phyloP scores from a whole-genome alignment of 345 rosid species.

The Mallotus nudiflorus region DNA sequence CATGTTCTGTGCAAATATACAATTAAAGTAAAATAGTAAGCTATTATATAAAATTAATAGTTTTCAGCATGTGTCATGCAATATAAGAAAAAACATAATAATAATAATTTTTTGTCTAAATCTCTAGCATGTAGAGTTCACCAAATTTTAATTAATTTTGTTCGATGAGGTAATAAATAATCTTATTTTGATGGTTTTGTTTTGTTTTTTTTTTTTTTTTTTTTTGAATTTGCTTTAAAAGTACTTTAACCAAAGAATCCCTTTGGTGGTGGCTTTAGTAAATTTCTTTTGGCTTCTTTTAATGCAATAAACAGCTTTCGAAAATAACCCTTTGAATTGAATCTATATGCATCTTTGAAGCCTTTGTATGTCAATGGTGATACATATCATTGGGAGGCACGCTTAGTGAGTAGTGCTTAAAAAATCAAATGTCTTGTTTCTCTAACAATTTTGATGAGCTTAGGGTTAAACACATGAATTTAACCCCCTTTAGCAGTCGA shows the following conservation, averaged over 20 bases:
- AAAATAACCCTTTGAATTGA: conserved; percentile 17
- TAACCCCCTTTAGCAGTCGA: too few species aligned
- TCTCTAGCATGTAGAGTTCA: too few species aligned
- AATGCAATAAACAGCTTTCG: conserved; percentile 26
- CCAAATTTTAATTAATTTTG: too few species aligned
- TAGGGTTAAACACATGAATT: too few species aligned
- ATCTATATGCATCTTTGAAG: conserved; percentile 9
- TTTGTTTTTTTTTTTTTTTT: neutral
- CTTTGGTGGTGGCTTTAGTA: conserved; percentile 17
- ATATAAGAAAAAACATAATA: neutral
- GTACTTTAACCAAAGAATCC: conserved; percentile 10
- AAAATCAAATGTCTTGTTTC: too few species aligned
- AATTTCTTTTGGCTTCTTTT: conserved; percentile 29
- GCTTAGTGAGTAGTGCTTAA: conserved; percentile 14
- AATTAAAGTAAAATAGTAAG: neutral
- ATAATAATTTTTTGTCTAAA: too few species aligned
- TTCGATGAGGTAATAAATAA: neutral
- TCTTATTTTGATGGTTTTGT: neutral
- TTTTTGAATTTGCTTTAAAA: conserved; percentile 4
- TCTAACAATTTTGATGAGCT: too few species aligned
- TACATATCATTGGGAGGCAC: conserved; percentile 18
- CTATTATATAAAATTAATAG: neutral
- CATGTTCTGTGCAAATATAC: neutral
- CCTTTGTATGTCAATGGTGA: conserved; percentile 5
- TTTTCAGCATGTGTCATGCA: neutral